Percentiles rank a stretch among this genome's conserved stretches.
phyloP scores from a whole-genome alignment of 306 rosid genomes.

The Hippophae tibetana region DNA sequence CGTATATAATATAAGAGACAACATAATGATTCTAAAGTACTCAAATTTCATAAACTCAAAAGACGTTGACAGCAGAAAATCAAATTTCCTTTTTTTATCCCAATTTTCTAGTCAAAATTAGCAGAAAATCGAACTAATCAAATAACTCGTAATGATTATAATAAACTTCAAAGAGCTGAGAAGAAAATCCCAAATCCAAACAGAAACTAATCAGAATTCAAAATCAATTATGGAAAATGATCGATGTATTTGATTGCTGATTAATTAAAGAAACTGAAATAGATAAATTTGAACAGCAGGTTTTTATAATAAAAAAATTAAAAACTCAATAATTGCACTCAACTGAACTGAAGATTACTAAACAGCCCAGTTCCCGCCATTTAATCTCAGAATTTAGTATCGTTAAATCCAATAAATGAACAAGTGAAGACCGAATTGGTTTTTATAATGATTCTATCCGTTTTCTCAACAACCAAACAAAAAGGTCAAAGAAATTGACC shows the following conservation, averaged over 20 bases:
- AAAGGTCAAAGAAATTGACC: constrained; percentile 24
- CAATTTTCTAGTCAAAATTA: constrained; percentile 12
- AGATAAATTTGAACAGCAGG: constrained; percentile 9
- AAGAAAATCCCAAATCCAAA: constrained; percentile 7
- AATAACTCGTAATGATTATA: constrained; percentile 13
- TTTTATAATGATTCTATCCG: constrained; percentile 19
- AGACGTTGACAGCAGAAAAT: neutral
- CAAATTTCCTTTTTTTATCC: neutral
- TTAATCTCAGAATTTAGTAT: constrained; percentile 13
- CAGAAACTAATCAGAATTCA: constrained; percentile 30
- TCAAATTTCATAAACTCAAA: neutral
- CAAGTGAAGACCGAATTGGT: constrained; percentile 17
- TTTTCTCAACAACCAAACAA: constrained; percentile 48
- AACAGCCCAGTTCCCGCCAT: constrained; percentile 24
- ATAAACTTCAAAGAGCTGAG: neutral
- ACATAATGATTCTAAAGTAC: constrained; percentile 5
- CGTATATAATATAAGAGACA: constrained; percentile 1
- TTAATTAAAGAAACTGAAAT: constrained; percentile 23
- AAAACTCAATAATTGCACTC: constrained; percentile 24
- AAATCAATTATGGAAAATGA: constrained; percentile 29
- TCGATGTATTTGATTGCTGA: constrained; percentile 29
- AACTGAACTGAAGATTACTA: constrained; percentile 40
- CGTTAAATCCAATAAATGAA: constrained; percentile 12
- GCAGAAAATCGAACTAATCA: constrained; percentile 19
- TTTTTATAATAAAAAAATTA: neutral